These are phyloP conservation scores for Mycosphaerella sp. DNA, from an alignment of 2,329 filamentous ascomycete genomes.

Conservation along the genomic window DNA sequence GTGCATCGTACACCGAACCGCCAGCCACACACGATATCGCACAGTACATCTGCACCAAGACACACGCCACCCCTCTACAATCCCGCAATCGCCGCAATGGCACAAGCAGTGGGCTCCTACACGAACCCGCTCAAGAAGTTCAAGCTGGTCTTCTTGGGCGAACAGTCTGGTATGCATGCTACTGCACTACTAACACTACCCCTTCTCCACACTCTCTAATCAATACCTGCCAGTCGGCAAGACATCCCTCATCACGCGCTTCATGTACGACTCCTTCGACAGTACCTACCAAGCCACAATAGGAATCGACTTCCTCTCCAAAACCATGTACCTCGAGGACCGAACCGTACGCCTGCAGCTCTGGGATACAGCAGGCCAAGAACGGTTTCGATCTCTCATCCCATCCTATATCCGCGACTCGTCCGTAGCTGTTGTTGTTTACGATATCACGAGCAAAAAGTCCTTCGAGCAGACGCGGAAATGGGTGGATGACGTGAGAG, in stretches of 20 bases:
- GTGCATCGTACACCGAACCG: neutral
- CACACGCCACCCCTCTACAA: neutral
- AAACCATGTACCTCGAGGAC: conserved; percentile 99
- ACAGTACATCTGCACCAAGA: neutral
- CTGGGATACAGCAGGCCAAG: conserved; percentile 97
- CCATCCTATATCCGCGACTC: conserved; percentile 98
- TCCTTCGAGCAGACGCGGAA: conserved; percentile 98
- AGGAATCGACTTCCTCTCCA: conserved; percentile 98
- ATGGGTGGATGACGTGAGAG: conserved; percentile 98
- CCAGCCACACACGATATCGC: neutral
- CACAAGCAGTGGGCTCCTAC: conserved; percentile 76
- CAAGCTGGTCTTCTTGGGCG: conserved; percentile 98
- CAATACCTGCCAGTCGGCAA: conserved; percentile 67
- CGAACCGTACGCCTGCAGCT: conserved; percentile 93
- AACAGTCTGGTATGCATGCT: conserved; percentile 79
- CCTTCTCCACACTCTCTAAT: conserved; percentile 1
- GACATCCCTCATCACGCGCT: conserved; percentile 95
- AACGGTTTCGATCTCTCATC: conserved; percentile 93
- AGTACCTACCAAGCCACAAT: conserved; percentile 99
- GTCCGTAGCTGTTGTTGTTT: conserved; percentile 95
- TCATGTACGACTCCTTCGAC: conserved; percentile 99
- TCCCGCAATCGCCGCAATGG: conserved; percentile 54
- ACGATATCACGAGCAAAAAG: conserved; percentile 82
- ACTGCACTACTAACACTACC: neutral
- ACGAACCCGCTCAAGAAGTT: conserved; percentile 99